A percentile compares a stretch with the other conserved stretches of the same genome.
These are phyloP conservation scores for Pelargonium exstipulatum DNA, from an alignment of 441 rosid genomes.

Conservation along the genomic window DNA sequence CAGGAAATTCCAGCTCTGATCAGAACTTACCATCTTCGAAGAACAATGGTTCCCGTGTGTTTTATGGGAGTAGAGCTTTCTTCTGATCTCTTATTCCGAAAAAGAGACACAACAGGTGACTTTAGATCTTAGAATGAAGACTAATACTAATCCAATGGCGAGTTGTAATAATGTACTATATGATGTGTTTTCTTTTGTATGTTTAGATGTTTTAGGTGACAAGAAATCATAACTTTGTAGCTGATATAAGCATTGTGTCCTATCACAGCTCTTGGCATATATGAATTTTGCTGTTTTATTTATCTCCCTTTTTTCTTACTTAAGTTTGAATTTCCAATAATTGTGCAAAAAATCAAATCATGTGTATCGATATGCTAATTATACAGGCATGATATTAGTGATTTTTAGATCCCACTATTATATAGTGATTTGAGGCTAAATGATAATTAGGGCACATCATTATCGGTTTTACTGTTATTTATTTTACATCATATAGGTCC, in stretches of 20 bases:
- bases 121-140: slow-evolving; percentile 47
- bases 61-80: slow-evolving; percentile 94
- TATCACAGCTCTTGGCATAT: slow-evolving; percentile 35
- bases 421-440: slow-evolving; percentile 25
- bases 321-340: slow-evolving; percentile 30
- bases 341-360: slow-evolving; percentile 27
- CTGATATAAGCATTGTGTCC: slow-evolving; percentile 33
- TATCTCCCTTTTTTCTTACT: slow-evolving; percentile 17
- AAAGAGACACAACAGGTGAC: slow-evolving; percentile 46
- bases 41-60: slow-evolving; percentile 72
- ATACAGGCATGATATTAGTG: slow-evolving; percentile 22
- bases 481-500: slow-evolving; percentile 10
- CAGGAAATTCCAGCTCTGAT: slow-evolving; percentile 79
- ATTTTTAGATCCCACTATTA: slow-evolving; percentile 30
- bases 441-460: background rate
- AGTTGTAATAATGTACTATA: slow-evolving; percentile 44
- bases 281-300: slow-evolving; percentile 33
- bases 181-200: slow-evolving; percentile 52
- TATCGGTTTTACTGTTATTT: slow-evolving; percentile 15
- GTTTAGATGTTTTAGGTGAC: slow-evolving; percentile 45
- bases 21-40: slow-evolving; percentile 59
- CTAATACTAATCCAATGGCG: slow-evolving; percentile 52
- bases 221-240: slow-evolving; percentile 43
- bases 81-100: slow-evolving; percentile 48
- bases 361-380: slow-evolving; percentile 28